Base-by-base conservation (phyloP, 2,329 filamentous ascomycete genomes). In the Aspergillus persii region DNA sequence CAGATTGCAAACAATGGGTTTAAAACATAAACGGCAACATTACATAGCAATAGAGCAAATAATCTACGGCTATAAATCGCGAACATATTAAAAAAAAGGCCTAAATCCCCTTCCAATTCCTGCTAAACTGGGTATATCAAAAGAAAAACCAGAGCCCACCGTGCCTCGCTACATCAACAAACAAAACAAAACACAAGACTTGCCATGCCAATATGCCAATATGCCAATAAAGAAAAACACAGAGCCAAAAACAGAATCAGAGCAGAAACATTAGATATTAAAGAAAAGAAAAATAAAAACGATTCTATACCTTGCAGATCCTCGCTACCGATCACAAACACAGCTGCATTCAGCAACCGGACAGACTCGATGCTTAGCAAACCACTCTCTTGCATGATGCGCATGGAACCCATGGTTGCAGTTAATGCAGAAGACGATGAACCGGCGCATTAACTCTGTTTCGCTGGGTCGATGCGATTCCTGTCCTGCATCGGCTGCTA, bases 381-480 rank as follows among this genome's bases (percentile, higher is more conserved):
- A 89, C 86, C 86, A 89, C 61, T 82, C 80, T 63, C 80, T 74
- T 9, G 86, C 86, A 77, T 88, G 86, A 70, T 85, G 77, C 3
- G 83, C 84, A 75, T 89, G 86, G 64, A 83, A 86, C 0, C 84
- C 85, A 75, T 89, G 86, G 64, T 83, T 83, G 69, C 86, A 89
- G 60, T 78, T 81, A 64, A 85, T 83, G 67, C 86, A 89, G 66
- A 88, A 86, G 4, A 83, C 82, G 63, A 86, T 78, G 65, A 86
- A 81, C 55, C 81, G 76, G 15, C 78, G 79, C 77, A 87, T 81
- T 6, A 78, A 58, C 62, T 85, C 83, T 31, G 72, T 69, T 50
- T 74, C 71, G 0, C 64, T 68, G 3, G 66, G 62, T 15, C 68
- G 70, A 18, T 65, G 66, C 18, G 66, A 44, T 26, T 66, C 67